A percentile compares a stretch with the other conserved stretches of the same genome.
These are phyloP conservation scores for Akanthomyces uredinophilus DNA, from an alignment of 2,329 filamentous ascomycete genomes.

Conservation along the genomic window DNA sequence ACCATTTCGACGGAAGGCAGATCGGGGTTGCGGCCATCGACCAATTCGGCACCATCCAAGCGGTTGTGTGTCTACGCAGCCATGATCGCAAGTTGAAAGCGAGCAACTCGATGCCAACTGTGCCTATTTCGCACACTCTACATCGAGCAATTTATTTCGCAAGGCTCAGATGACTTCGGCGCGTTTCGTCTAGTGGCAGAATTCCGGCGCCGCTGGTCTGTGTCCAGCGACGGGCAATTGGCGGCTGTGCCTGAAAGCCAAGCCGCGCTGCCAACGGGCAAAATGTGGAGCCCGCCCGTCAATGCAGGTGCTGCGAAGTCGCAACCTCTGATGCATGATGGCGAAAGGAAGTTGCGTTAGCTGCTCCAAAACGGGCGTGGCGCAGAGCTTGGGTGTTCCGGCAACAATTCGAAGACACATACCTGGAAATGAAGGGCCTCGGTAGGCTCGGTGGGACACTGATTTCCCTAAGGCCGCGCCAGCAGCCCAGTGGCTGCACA, in stretches of 20 bases:
- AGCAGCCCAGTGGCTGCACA: conserved; percentile 9
- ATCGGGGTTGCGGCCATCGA: background rate
- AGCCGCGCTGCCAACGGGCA: background rate
- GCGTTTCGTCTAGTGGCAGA: conserved; percentile 5
- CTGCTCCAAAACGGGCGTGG: conserved; percentile 15
- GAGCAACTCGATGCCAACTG: background rate
- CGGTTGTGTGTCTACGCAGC: background rate
- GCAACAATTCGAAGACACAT: background rate
- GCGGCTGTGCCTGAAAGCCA: background rate
- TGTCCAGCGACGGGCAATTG: background rate
- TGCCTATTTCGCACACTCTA: background rate
- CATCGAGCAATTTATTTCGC: background rate
- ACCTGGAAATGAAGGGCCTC: background rate
- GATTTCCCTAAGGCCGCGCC: background rate
- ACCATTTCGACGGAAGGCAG: background rate
- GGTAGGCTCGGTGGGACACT: background rate
- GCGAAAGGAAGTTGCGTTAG: background rate
- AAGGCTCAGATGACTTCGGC: background rate
- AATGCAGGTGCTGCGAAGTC: background rate
- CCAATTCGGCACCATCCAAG: background rate
- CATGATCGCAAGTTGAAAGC: background rate
- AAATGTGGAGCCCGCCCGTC: background rate
- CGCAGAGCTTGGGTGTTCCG: background rate
- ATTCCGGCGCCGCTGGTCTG: background rate
- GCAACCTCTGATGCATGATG: background rate